A percentile compares a stretch with the other conserved stretches of the same genome.
phyloP scores from a whole-genome alignment of 192 early-diverging fungal genomes.

The Coemansia sp. region DNA sequence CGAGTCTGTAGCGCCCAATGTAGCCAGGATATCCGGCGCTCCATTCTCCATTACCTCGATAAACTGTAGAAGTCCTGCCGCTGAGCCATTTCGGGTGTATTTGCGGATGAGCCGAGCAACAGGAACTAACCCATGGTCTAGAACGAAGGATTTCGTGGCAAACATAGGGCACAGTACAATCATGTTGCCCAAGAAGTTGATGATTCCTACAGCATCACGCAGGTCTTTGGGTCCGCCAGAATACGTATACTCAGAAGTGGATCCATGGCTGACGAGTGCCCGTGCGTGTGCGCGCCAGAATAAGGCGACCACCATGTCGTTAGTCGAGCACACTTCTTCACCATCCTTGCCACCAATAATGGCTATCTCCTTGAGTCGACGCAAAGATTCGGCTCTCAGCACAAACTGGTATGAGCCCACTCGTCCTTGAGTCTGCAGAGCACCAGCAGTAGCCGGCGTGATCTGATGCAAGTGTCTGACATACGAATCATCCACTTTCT shows the following conservation, averaged over 20 bases:
- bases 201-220: not conserved
- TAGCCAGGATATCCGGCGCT: slow-evolving; percentile 9
- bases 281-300: slow-evolving; percentile 43
- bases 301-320: slow-evolving; percentile 26
- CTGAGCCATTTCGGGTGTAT: not conserved
- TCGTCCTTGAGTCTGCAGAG: not conserved
- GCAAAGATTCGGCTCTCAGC: not conserved
- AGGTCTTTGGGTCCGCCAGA: slow-evolving; percentile 32
- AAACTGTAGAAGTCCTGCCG: not conserved
- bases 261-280: slow-evolving; percentile 11
- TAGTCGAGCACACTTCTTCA: slow-evolving; percentile 7
- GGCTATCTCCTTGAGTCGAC: not conserved
- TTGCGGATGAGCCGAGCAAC: slow-evolving; percentile 13
- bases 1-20: slow-evolving; percentile 18
- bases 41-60: not conserved
- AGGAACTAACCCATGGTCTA: not conserved
- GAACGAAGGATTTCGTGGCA: slow-evolving; percentile 14
- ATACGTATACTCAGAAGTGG: slow-evolving; percentile 12
- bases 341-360: not conserved
- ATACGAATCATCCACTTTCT: not conserved
- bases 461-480: not conserved
- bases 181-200: slow-evolving; percentile 26
- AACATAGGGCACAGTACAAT: slow-evolving; percentile 16
- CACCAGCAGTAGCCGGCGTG: not conserved
- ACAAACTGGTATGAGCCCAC: slow-evolving; percentile 12